Evolutionary conservation across 1,284 basidiomycete genomes (phyloP).

Genomic region (Boletus mariae): DNA sequence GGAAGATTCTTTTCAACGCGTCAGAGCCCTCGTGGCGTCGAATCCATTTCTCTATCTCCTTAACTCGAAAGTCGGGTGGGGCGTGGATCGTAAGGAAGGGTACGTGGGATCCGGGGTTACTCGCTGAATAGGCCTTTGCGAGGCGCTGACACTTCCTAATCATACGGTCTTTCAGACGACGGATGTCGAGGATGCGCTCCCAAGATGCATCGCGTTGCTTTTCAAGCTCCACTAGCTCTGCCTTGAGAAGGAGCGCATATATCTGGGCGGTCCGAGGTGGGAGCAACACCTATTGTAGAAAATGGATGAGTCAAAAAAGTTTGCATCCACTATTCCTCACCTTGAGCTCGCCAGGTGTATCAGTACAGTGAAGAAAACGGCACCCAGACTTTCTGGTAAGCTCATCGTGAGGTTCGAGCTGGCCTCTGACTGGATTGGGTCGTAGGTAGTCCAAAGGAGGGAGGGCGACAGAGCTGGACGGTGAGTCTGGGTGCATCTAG

Average conservation of each 20-base stretch:
- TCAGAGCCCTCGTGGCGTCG: conserved; percentile 36
- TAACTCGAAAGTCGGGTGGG: conserved; percentile 65
- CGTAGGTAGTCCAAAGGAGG: conserved; percentile 51
- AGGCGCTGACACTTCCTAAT: conserved; percentile 70
- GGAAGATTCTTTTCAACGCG: conserved; percentile 20
- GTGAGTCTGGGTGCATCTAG: conserved; percentile 24
- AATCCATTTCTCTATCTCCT: conserved; percentile 76
- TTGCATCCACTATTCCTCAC: conserved; percentile 33
- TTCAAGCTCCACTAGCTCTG: conserved; percentile 56
- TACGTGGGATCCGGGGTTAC: conserved; percentile 35
- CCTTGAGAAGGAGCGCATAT: conserved; percentile 60
- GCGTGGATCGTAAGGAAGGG: conserved; percentile 63
- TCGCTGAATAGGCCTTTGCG: conserved; percentile 40
- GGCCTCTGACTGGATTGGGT: conserved; percentile 64
- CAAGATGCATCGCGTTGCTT: conserved; percentile 54
- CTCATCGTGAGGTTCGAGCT: conserved; percentile 60
- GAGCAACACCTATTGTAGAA: conserved; percentile 50
- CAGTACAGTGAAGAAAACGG: conserved; percentile 69
- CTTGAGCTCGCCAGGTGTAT: conserved; percentile 70
- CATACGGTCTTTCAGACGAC: conserved; percentile 75
- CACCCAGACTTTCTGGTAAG: conserved; percentile 50
- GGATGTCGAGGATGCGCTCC: conserved; percentile 66
- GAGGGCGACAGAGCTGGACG: conserved; percentile 22
- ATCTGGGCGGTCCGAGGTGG: conserved; percentile 68
- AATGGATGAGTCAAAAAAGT: conserved; percentile 10